Evolutionary conservation across 75 land plant genomes (phyloP).

Genomic region (Cunninghamia lanceolata): DNA sequence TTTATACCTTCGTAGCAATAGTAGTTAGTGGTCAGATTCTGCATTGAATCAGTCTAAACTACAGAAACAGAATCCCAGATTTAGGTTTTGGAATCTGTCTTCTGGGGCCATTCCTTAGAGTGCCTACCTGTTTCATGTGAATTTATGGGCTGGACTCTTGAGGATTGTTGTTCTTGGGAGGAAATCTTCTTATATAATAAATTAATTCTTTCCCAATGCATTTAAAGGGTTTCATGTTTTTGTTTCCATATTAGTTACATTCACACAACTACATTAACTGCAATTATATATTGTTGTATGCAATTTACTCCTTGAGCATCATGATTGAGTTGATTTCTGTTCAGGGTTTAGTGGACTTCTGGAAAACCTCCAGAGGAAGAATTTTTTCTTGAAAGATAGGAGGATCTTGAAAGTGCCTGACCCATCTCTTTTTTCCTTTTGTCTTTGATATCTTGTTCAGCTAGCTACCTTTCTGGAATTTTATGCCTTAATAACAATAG

Average conservation of each 20-base stretch:
- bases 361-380: no score
- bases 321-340: no score
- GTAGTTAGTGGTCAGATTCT: neutral
- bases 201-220: neutral
- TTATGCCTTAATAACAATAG: neutral
- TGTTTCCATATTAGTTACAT: no score
- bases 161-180: neutral
- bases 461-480: neutral
- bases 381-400: neutral
- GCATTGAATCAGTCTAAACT: neutral
- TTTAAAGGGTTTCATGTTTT: neutral
- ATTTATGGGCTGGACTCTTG: neutral
- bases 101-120: neutral
- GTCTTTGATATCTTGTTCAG: neutral
- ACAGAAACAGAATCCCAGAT: neutral
- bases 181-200: no score
- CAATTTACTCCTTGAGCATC: no score
- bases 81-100: neutral
- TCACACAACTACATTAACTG: no score
- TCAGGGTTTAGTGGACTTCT: no score
- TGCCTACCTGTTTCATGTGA: neutral
- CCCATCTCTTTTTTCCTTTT: neutral
- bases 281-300: no score
- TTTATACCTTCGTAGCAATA: neutral
- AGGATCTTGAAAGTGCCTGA: neutral